These are phyloP conservation scores for Saturnispora besseyi DNA, from an alignment of 805 yeast species.

Conservation along the genomic window DNA sequence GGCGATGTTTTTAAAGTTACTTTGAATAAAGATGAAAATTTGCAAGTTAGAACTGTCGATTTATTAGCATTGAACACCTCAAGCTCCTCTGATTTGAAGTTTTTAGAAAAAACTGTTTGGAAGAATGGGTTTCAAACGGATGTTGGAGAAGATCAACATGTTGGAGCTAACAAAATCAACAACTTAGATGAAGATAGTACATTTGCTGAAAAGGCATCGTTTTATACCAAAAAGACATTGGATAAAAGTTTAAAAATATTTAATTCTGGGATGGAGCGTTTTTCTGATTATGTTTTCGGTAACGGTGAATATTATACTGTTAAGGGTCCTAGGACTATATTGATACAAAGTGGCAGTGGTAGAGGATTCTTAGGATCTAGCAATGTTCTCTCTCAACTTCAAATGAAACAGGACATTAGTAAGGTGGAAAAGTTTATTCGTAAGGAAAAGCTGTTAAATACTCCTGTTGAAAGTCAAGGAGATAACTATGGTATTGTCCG, in stretches of 20 bases:
- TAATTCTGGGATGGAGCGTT: background rate
- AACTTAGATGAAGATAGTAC: background rate
- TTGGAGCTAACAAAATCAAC: background rate
- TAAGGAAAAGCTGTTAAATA: slow-evolving; percentile 12
- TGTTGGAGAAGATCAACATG: background rate
- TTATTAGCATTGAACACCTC: slow-evolving; percentile 43
- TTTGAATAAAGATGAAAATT: slow-evolving; percentile 37
- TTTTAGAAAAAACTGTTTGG: slow-evolving; percentile 14
- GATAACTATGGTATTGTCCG: slow-evolving; percentile 44
- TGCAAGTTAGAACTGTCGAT: slow-evolving; percentile 37
- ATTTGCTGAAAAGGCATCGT: background rate
- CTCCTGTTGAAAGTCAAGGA: slow-evolving; percentile 23
- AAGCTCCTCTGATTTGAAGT: slow-evolving; percentile 36
- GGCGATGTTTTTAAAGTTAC: slow-evolving; percentile 45
- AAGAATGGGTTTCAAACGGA: background rate
- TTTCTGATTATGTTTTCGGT: slow-evolving; percentile 21
- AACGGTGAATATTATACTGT: slow-evolving; percentile 40
- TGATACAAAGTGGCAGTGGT: slow-evolving; percentile 38
- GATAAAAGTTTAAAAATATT: background rate
- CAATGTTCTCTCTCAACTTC: background rate
- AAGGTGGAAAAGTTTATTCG: slow-evolving; percentile 20
- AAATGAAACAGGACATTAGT: slow-evolving; percentile 15
- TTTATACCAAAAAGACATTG: background rate
- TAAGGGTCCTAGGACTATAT: slow-evolving; percentile 45
- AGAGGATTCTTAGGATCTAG: background rate